Base-by-base conservation (phyloP, 345 rosid genomes). In the Kandelia obovata region DNA sequence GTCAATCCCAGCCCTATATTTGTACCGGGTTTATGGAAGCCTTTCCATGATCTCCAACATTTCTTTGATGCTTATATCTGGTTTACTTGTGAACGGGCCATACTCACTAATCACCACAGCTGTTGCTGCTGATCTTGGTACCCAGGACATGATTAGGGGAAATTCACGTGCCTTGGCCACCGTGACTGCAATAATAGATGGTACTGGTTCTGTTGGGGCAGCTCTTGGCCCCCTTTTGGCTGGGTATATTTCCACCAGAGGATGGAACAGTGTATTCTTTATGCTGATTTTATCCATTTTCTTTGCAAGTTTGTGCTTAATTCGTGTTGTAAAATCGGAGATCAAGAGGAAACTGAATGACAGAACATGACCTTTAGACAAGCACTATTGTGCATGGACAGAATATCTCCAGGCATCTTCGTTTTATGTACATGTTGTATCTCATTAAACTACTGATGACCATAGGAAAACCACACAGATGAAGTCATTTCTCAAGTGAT, bases 101-200 rank as follows among this genome's bases (percentile, higher is more conserved):
- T 91, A 88, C 73, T 76, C 97, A 28, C 88, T 94, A 17, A 94
- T 94, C 58, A 94, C 98, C 5, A 88, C 97, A 32, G 97, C 98
- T 1, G 98, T 94, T 32, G 92, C 97, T 53, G 85, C 97, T 71
- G 98, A 94, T 86, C 96, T 94, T 25, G 98, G 98, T 53, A 91
- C 96, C 23, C 98, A 94, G 79, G 91, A 80, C 58, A 66, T 70
- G 51, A 79, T 83, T 62, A 84, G 76, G 75, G 97, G 97, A 53
- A 94, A 91, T 69, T 80, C 91, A 16, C 83, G 98, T 8, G 97
- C 92, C 19, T 79, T 91, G 58, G 98, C 98, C 1, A 94, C 98
- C 0, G 97, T 94, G 64, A 82, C 92, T 3, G 97, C 97, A 58
- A 91, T 94, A 47, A 91, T 89, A 64, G 98, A 94, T 60, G 96